These are phyloP conservation scores for Echeveria elegans DNA, from an alignment of 164 flowering plant genomes.

Conservation along the genomic window DNA sequence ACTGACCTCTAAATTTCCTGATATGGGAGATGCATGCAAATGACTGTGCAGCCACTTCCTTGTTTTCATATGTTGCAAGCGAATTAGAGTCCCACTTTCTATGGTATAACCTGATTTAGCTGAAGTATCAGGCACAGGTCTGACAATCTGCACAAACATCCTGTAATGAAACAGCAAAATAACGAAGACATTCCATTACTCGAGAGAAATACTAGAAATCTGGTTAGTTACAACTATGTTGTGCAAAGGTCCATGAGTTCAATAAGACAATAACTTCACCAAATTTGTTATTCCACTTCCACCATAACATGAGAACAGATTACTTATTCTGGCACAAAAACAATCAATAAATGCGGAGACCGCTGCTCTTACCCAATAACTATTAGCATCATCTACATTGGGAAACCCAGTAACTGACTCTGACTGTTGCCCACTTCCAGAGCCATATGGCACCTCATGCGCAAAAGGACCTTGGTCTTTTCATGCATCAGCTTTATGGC, in stretches of 20 bases:
- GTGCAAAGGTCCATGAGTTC: background rate
- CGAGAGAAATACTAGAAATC: background rate
- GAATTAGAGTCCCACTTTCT: slow-evolving; percentile 57
- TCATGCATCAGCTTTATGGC: slow-evolving; percentile 90
- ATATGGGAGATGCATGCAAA: slow-evolving; percentile 92
- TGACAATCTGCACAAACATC: slow-evolving; percentile 47
- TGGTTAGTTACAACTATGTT: background rate
- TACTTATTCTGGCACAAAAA: too few species aligned
- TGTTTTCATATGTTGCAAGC: slow-evolving; percentile 89
- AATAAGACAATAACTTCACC: too few species aligned
- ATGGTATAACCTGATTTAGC: slow-evolving; percentile 82
- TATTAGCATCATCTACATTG: too few species aligned
- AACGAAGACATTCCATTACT: background rate
- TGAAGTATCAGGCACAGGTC: slow-evolving; percentile 47
- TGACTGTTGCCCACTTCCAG: slow-evolving; percentile 3
- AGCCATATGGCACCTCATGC: slow-evolving; percentile 55
- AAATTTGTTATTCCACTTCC: too few species aligned
- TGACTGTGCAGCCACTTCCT: slow-evolving; percentile 97
- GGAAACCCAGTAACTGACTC: slow-evolving; percentile 1
- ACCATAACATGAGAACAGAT: too few species aligned
- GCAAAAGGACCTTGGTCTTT: slow-evolving; percentile 72
- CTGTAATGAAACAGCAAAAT: background rate
- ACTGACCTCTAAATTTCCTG: slow-evolving; percentile 87
- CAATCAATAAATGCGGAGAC: too few species aligned
- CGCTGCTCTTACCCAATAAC: too few species aligned